A percentile compares a stretch with the other conserved stretches of the same genome.
Evolutionary conservation across 2,329 filamentous ascomycete species (phyloP).

Genomic region (Pseudogymnoascus pannorum): DNA sequence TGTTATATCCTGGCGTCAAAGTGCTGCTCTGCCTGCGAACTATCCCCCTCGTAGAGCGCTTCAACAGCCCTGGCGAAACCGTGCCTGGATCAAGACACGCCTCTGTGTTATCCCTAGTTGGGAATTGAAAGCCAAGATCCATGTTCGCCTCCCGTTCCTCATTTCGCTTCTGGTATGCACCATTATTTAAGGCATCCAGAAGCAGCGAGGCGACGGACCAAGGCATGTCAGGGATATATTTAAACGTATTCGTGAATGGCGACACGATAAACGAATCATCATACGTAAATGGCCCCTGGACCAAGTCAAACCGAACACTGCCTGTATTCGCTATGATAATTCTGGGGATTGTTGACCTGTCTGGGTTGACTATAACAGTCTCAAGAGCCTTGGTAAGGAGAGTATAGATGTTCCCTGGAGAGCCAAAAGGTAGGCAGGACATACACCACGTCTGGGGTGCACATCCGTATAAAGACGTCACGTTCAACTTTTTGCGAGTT

Average conservation of each 20-base stretch:
- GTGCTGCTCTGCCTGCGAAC: slow-evolving; percentile 22
- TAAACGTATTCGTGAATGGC: slow-evolving; percentile 76
- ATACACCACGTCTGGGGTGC: slow-evolving; percentile 74
- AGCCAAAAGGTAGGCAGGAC: slow-evolving; percentile 66
- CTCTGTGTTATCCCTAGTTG: neutral
- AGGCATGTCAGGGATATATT: slow-evolving; percentile 70
- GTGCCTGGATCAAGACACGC: slow-evolving; percentile 9
- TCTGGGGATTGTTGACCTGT: slow-evolving; percentile 52
- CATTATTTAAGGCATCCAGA: slow-evolving; percentile 47
- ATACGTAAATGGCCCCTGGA: slow-evolving; percentile 81
- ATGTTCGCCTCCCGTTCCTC: neutral
- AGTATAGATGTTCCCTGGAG: slow-evolving; percentile 64
- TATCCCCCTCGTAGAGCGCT: slow-evolving; percentile 21
- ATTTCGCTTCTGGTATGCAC: slow-evolving; percentile 24
- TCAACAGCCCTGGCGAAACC: slow-evolving; percentile 11
- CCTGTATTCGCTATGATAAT: slow-evolving; percentile 83
- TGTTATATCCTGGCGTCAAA: slow-evolving; percentile 72
- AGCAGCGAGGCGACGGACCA: slow-evolving; percentile 67
- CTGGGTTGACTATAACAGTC: slow-evolving; percentile 52
- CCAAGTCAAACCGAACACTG: slow-evolving; percentile 89
- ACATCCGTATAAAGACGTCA: slow-evolving; percentile 71
- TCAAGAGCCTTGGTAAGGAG: slow-evolving; percentile 57
- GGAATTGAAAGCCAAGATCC: neutral
- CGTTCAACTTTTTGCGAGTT: slow-evolving; percentile 59
- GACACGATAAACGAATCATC: slow-evolving; percentile 83